Base-by-base conservation (phyloP, 495 filamentous ascomycete genomes). In the Tuber magnatum region DNA sequence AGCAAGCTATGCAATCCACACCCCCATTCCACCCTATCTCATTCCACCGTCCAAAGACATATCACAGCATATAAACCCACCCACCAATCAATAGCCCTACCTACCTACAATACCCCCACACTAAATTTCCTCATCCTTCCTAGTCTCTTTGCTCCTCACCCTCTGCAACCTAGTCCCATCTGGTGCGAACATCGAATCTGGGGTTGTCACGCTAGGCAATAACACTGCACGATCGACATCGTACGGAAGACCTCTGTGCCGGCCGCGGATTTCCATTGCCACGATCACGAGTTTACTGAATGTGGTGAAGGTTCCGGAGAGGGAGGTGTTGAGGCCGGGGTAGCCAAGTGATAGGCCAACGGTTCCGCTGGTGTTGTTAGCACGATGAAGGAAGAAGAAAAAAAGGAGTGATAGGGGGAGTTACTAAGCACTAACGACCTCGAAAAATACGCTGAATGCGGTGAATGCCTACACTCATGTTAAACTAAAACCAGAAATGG, bases 221-320 rank as follows among this genome's bases (percentile, higher is more conserved):
- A 7, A 94, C 93, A 22, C 93, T 71, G 94, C 94, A 16, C 93
- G 90, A 81, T 98, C 94, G 1, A 98, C 88, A 8, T 92, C 89
- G 81, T 97, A 96, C 0, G 94, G 94, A 2, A 98, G 86, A 40
- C 94, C 94, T 85, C 94, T 92, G 82, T 97, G 94, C 2, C 94
- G 88, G 42, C 94, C 94, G 80, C 94, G 92, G 69, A 97, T 88
- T 72, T 94, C 90, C 93, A 97, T 96, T 42, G 92, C 92, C 69
- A 96, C 91, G 78, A 98, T 91, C 56, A 97, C 90, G 56, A 98
- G 88, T 80, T 97, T 97, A 40, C 91, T 92, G 22, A 97, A 82
- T 16, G 90, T 87, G 22, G 85, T 87, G 82, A 98, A 97, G 78
- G 96, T 87, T 18, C 88, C 90, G 41, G 88, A 92, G 79, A 98